Base-by-base conservation (phyloP, 2,329 filamentous ascomycete genomes). In the Aspergillus aculeatus region DNA sequence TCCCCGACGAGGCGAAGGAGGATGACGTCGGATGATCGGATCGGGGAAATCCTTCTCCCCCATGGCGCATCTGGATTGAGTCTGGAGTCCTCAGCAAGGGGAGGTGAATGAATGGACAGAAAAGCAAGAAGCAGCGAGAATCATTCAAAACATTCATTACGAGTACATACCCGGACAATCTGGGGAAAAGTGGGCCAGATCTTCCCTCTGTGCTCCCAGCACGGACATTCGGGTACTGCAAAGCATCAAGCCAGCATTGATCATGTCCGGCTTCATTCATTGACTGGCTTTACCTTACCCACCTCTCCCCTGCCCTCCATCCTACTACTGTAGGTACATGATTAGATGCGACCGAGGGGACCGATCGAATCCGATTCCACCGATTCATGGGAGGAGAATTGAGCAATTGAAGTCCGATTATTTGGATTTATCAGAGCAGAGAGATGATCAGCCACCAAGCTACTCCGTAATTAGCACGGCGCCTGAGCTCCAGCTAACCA, bases 121-220 rank as follows among this genome's bases (percentile, higher is more conserved):
- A 51, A 49, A 44, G 24, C 35, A 24, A 35, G 35, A 41, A 52
- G 21, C 16, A 50, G 41, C n/a, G 47, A 24, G 48, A 54, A 54
- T 38, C 24, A 38, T 44, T 44, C 19, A 44, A 49, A 52, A 32
- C 19, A 51, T 47, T 53, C 48, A n/a, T 44, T 16, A 57, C 38
- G 26, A 29, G 26, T 29, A 35, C 32, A 35, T 35, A 35, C 32
- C 41, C 52, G 41, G 50, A 61, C 61, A 66, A 66, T 66, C 65
- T 66, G 65, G 65, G 65, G 65, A 66, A 44, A 60, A 67, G 65
- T 67, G 65, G 65, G 60, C 62, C 61, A 59, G 62, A 66, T 67
- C 65, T 62, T 60, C 48, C 38, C 38, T 47, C 54, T 62, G 51
- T 58, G 52, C 52, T 38, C 54, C 50, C 60, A 60, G 63, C 65